phyloP scores from a whole-genome alignment of 768 basidiomycete genomes.

The Cyclocybe aegerita region DNA sequence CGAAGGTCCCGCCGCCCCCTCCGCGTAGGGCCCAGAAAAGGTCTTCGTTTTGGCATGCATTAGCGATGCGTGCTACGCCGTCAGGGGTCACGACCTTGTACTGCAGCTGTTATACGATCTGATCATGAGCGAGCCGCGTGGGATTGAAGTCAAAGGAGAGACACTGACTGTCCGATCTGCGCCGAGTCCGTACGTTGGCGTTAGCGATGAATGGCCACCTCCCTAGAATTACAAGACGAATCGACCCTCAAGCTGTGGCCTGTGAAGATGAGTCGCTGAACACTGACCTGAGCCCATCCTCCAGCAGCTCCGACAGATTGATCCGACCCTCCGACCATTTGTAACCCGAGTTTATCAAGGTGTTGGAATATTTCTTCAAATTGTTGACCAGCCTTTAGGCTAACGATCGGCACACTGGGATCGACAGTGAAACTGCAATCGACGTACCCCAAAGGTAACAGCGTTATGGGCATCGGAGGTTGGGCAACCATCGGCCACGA shows the following conservation, averaged over 20 bases:
- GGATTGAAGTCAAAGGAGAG: neutral
- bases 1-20: conserved; percentile 49
- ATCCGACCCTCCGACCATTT: conserved; percentile 44
- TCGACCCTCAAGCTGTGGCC: neutral
- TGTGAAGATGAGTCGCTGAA: conserved; percentile 16
- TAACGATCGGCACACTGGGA: neutral
- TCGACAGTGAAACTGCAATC: neutral
- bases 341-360: conserved; percentile 40
- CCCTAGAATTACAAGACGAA: conserved; percentile 22
- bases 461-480: conserved; percentile 18
- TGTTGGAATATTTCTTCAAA: conserved; percentile 42
- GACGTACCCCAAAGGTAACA: conserved; percentile 37
- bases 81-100: conserved; percentile 56
- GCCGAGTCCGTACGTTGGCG: conserved; percentile 44
- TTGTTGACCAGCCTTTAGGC: conserved; percentile 40
- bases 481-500: conserved; percentile 38
- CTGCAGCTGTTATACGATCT: conserved; percentile 34
- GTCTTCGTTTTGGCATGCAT: conserved; percentile 49
- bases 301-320: conserved; percentile 42
- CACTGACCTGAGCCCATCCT: conserved; percentile 35
- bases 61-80: conserved; percentile 42
- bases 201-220: conserved; percentile 44
- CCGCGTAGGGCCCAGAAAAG: conserved; percentile 55
- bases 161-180: conserved; percentile 43
- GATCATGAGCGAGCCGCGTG: neutral